Conservation (phyloP, 441 rosid genomes). For the Aleurites moluccanus region DNA sequence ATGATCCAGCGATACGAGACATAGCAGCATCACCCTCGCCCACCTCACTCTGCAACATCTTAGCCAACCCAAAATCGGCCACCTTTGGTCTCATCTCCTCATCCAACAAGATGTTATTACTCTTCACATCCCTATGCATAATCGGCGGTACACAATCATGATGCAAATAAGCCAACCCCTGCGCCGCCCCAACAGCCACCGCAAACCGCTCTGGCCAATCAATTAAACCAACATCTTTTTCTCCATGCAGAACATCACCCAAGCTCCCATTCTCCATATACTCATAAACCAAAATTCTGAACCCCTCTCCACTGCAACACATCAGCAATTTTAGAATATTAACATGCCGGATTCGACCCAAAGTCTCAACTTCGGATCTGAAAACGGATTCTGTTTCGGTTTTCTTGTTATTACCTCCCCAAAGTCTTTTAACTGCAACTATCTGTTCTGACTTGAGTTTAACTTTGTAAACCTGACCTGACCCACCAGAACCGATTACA, state of each 20-base stretch:
- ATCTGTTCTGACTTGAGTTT: slow-evolving; percentile 47
- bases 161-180: slow-evolving; percentile 72
- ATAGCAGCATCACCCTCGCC: slow-evolving; percentile 29
- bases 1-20: slow-evolving; percentile 67
- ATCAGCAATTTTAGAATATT: slow-evolving; percentile 60
- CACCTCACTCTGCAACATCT: slow-evolving; percentile 36
- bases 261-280: slow-evolving; percentile 77
- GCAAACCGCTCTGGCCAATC: slow-evolving; percentile 53
- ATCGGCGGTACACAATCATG: slow-evolving; percentile 66
- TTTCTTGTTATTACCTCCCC: slow-evolving; percentile 29
- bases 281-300: slow-evolving; percentile 57
- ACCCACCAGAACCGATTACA: slow-evolving; percentile 59
- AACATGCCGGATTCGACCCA: slow-evolving; percentile 63
- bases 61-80: slow-evolving; percentile 83
- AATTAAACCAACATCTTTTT: slow-evolving; percentile 32
- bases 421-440: slow-evolving; percentile 64
- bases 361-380: slow-evolving; percentile 52
- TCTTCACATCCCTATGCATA: slow-evolving; percentile 78
- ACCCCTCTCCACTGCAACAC: slow-evolving; percentile 49
- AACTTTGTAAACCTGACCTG: slow-evolving; percentile 59
- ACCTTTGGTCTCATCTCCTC: slow-evolving; percentile 56
- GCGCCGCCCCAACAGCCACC: slow-evolving; percentile 60
- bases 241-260: slow-evolving; percentile 57
- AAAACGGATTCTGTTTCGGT: slow-evolving; percentile 46
- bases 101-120: slow-evolving; percentile 68